These are phyloP conservation scores for Diaporthe sp. DNA, from an alignment of 2,329 filamentous ascomycete genomes.

Conservation along the genomic window DNA sequence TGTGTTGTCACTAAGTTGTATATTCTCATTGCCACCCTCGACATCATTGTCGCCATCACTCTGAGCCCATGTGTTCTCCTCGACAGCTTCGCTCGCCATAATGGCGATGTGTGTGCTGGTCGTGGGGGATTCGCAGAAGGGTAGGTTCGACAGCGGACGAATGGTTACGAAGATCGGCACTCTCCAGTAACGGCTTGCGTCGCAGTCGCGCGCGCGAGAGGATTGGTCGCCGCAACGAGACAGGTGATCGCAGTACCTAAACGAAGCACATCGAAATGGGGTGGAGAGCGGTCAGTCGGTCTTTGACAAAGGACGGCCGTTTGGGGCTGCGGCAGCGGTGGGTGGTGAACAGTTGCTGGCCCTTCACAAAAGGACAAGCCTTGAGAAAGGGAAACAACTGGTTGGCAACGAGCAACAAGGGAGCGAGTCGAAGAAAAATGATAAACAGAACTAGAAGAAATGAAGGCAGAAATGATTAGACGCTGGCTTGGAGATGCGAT, in stretches of 20 bases:
- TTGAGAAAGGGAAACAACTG: background rate
- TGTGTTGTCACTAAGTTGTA: constrained; percentile 64
- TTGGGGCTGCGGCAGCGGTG: background rate
- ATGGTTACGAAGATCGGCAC: constrained; percentile 7
- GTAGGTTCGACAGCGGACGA: constrained; percentile 10
- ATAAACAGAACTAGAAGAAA: background rate
- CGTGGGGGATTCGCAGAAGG: constrained; percentile 5
- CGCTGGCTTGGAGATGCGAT: background rate
- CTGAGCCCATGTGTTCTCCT: constrained; percentile 64
- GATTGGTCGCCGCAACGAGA: constrained; percentile 6
- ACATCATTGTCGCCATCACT: constrained; percentile 69
- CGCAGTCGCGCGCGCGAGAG: constrained; percentile 9
- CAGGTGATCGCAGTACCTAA: constrained; percentile 18
- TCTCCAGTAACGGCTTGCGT: background rate
- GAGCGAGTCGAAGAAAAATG: background rate
- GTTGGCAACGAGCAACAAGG: background rate
- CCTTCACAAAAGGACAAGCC: constrained; percentile 3
- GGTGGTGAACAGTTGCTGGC: constrained; percentile 6
- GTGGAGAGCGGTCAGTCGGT: constrained; percentile 10
- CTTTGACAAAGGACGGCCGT: constrained; percentile 24
- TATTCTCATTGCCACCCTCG: constrained; percentile 54
- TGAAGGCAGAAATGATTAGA: constrained; percentile 12
- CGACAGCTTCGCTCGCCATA: constrained; percentile 40
- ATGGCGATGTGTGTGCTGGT: constrained; percentile 37
- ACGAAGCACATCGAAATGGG: constrained; percentile 25